A percentile compares a stretch with the other conserved stretches of the same genome.
phyloP scores from a whole-genome alignment of 129 eudicot species.

The Mikania micrantha region DNA sequence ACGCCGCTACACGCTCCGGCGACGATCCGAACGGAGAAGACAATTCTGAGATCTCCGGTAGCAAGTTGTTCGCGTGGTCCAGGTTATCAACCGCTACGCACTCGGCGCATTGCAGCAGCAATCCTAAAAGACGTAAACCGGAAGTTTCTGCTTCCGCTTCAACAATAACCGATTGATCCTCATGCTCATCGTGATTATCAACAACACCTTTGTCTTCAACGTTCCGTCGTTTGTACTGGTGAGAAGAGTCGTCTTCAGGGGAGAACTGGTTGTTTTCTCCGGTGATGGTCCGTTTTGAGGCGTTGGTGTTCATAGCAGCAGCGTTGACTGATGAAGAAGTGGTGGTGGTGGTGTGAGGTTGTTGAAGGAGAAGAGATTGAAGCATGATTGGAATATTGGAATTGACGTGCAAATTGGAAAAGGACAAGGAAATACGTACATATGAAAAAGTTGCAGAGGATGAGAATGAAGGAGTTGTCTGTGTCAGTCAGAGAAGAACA shows the following conservation, averaged over 20 bases:
- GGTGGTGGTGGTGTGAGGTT: slow-evolving; percentile 18
- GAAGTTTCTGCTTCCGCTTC: slow-evolving; percentile 57
- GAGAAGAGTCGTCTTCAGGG: neutral
- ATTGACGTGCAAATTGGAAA: slow-evolving; percentile 18
- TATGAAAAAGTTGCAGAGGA: slow-evolving; percentile 17
- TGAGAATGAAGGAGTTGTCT: slow-evolving; percentile 18
- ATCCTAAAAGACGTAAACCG: slow-evolving; percentile 52
- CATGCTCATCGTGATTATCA: neutral
- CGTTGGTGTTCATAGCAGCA: slow-evolving; percentile 8
- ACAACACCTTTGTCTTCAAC: slow-evolving; percentile 14
- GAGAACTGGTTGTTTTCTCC: slow-evolving; percentile 14
- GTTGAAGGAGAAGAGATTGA: slow-evolving; percentile 38
- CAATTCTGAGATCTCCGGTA: slow-evolving; percentile 64
- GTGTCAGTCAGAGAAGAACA: slow-evolving; percentile 33
- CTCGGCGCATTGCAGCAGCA: slow-evolving; percentile 86
- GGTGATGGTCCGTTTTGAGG: slow-evolving; percentile 24
- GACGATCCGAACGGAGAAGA: slow-evolving; percentile 95
- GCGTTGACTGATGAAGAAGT: slow-evolving; percentile 12
- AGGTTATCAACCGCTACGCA: slow-evolving; percentile 67
- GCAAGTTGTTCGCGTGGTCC: slow-evolving; percentile 47
- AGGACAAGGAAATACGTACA: slow-evolving; percentile 20
- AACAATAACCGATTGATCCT: neutral
- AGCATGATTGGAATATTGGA: slow-evolving; percentile 41
- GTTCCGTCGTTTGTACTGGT: slow-evolving; percentile 24
- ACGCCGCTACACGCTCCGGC: slow-evolving; percentile 78